Base-by-base conservation (phyloP, 169 alveolate species). In the Plasmodium vivax region DNA sequence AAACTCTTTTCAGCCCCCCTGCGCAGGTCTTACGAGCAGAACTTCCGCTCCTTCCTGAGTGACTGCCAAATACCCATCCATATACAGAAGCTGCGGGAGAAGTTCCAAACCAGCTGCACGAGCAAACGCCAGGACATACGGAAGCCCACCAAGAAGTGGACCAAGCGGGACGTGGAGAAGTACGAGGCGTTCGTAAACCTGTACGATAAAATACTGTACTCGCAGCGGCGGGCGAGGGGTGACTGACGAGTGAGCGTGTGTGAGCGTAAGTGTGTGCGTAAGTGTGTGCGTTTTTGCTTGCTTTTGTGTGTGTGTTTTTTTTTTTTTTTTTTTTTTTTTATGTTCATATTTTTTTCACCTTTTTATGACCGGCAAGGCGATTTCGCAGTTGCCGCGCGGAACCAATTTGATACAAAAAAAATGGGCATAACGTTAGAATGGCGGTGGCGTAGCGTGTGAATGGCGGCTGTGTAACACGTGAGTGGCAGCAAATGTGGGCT, bases 51-150 rank as follows among this genome's bases (percentile, higher is more conserved):
- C 23, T 88, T 88, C 45, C 58, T 88, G 14, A 88, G 34, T 27
- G 90, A 88, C 47, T 88, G 94, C 51, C 84, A 88, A 79, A 88
- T 88, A 88, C 94, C 94, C 62, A 88, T 88, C 23, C 41, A 77
- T 36, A 88, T 88, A 27, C 88, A 88, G 54, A 88, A 58, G 45
- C 72, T 88, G 32, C 56, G 47, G 73, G 72, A 88, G 82, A 88
- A 88, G 73, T 88, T 88, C 71, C 51, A 88, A 68, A 88, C 56
- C 10, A 79, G 19, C 23, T 79, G 77, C 19, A 47, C 85, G 27
- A 41, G 19, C 41, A 87, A 56, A 75, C 47, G 77, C 27, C 85
- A 87, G 72, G 72, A 36, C 73, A 88, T 88, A 41, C 81, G 73
- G 12, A 88, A 79, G n/a, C 90, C 94, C 27, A 38, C 74, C 36